phyloP scores from a whole-genome alignment of 2,329 filamentous ascomycete species.

The Aspergillus ochraceus region DNA sequence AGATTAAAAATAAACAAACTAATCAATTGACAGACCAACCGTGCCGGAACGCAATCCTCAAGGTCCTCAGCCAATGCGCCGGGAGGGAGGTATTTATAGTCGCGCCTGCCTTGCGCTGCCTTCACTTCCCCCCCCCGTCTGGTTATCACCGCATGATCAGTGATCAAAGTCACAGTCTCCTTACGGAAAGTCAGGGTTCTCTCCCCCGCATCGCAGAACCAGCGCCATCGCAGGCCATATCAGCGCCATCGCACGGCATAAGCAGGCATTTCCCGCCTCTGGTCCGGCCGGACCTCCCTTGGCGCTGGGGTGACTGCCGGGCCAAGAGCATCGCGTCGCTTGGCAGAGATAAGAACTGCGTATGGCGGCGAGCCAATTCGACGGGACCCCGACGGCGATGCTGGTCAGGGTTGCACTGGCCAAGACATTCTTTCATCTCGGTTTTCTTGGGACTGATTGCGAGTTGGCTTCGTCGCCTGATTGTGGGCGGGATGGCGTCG shows the following conservation, averaged over 20 bases:
- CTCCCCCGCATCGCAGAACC: neutral
- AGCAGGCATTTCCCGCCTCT: neutral
- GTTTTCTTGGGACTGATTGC: neutral
- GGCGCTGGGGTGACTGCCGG: neutral
- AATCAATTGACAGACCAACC: neutral
- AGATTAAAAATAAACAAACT: neutral
- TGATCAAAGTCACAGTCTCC: neutral
- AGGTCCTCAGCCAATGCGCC: neutral
- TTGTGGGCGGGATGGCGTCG: neutral
- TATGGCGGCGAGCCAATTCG: neutral
- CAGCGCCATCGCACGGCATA: neutral
- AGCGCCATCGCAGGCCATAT: neutral
- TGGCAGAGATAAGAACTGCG: conserved; percentile 15
- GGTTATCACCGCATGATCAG: neutral
- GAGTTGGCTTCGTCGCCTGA: neutral
- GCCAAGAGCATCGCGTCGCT: conserved; percentile 9
- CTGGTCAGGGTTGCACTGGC: conserved; percentile 4
- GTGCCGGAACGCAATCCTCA: neutral
- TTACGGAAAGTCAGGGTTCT: neutral
- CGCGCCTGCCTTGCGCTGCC: neutral
- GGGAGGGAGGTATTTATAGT: neutral
- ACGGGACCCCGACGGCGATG: neutral
- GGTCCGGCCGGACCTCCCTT: conserved; percentile 14
- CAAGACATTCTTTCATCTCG: neutral
- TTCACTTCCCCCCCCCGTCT: neutral